Percentiles rank a stretch among this genome's conserved stretches.
Conservation (phyloP, 345 rosid species). For the Limnanthes douglasii region DNA sequence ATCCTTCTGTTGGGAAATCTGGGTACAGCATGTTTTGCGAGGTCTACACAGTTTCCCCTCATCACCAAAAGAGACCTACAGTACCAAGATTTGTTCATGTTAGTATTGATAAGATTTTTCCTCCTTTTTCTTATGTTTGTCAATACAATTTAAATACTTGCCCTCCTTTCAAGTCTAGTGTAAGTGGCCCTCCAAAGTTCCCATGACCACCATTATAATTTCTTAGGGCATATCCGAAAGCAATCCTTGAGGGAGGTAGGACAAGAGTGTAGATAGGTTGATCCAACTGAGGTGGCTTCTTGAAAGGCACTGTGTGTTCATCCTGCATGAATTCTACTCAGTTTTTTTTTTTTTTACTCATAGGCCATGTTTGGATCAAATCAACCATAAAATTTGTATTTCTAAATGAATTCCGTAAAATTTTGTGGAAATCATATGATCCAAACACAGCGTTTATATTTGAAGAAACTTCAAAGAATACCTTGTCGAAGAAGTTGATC, state of each 20-base stretch:
- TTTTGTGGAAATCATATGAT: conserved; percentile 1
- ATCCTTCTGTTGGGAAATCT: conserved; percentile 51
- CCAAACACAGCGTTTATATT: background rate
- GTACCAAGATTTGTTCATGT: background rate
- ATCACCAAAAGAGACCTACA: conserved; percentile 68
- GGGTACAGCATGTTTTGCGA: conserved; percentile 82
- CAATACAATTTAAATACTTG: conserved; percentile 8
- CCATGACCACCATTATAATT: conserved; percentile 72
- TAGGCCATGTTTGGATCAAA: too few relatives aligned
- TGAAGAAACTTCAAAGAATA: conserved; percentile 9
- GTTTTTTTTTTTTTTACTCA: too few relatives aligned
- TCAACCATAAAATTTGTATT: too few relatives aligned
- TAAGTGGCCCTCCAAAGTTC: conserved; percentile 65
- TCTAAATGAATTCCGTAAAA: background rate
- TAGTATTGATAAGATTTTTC: background rate
- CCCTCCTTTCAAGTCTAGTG: conserved; percentile 74
- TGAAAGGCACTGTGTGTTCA: conserved; percentile 82
- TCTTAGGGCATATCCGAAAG: conserved; percentile 67
- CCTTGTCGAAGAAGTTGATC: conserved; percentile 93
- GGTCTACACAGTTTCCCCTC: conserved; percentile 86
- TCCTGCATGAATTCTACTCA: conserved; percentile 42
- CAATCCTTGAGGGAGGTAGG: conserved; percentile 81
- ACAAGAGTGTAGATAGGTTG: conserved; percentile 83
- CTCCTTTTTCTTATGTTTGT: background rate
- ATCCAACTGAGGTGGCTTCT: conserved; percentile 90